Conservation (phyloP, 345 rosid genomes). For the Salix viminalis region DNA sequence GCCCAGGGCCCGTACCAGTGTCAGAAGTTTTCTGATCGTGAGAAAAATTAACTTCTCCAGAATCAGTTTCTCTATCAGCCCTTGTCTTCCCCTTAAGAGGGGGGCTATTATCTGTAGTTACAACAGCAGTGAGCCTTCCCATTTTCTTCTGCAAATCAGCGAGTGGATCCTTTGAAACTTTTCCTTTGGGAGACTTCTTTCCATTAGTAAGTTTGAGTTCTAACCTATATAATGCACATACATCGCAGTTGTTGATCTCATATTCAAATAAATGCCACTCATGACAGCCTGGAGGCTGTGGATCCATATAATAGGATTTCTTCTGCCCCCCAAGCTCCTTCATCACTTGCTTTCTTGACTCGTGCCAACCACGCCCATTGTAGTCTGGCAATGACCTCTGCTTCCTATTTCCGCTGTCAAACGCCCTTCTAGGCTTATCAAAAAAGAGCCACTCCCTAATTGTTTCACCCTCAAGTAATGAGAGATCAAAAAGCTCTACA, state of each 20-base stretch:
- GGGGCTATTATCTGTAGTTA: conserved; percentile 39
- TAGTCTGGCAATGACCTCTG: conserved; percentile 92
- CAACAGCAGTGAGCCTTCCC: conserved; percentile 72
- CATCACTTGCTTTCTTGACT: conserved; percentile 79
- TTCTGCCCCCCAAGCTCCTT: conserved; percentile 73
- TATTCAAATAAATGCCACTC: conserved; percentile 91
- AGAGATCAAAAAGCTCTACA: conserved; percentile 72
- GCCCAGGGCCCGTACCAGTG: neutral
- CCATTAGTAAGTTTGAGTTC: conserved; percentile 51
- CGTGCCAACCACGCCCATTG: conserved; percentile 88
- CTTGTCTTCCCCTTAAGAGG: conserved; percentile 33
- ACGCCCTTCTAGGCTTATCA: conserved; percentile 85
- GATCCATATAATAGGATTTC: conserved; percentile 93
- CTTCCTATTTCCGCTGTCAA: conserved; percentile 83
- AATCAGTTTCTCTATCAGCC: conserved; percentile 16
- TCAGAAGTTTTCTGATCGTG: conserved; percentile 1
- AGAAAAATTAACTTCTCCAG: conserved; percentile 14
- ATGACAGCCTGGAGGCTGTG: conserved; percentile 61
- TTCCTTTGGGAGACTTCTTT: conserved; percentile 70
- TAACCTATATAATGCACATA: conserved; percentile 58
- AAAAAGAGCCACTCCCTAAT: conserved; percentile 87
- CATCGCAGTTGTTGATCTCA: conserved; percentile 48
- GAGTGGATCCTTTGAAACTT: conserved; percentile 51
- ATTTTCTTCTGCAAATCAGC: conserved; percentile 77
- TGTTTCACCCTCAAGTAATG: conserved; percentile 61